Base-by-base conservation (phyloP, 768 basidiomycete genomes). In the Mycena vitilis region DNA sequence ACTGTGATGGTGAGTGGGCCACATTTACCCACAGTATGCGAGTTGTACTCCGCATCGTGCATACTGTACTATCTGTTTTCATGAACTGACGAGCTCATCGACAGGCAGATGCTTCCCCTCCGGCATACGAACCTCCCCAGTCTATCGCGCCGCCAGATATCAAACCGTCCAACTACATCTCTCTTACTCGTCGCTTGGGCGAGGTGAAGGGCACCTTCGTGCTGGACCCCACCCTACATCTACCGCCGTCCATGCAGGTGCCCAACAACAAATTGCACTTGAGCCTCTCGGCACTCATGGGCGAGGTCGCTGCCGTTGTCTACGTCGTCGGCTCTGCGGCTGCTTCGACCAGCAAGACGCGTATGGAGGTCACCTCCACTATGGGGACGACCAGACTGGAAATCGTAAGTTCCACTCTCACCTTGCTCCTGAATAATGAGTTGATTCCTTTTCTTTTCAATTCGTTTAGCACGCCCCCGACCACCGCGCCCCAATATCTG, bases 131-230 rank as follows among this genome's bases (percentile, higher is more conserved):
- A 37, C 44, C 48, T 30, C 37, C 34, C 9, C 34, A 7, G 30
- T 45, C 51, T 12, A 37, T 34, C 5, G 60, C 56, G 4, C 67
- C 55, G 8, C 49, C 51, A 7, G 18, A 56, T 38, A 61, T 67
- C 54, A 48, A 38, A 25, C 47, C 66, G 20, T n/a, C 66, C 23
- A 67, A 67, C n/a, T 49, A 47, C 38, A 67, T 67, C 36, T 47
- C 60, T 11, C 30, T 71, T 25, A 62, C 25, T 2, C 53, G 51
- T 20, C 63, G 60, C 60, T 16, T 66, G 16, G 56, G 63, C 1
- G 66, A 68, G 42, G n/a, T 66, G 40, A 71, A 71, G 2, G 71
- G 54, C 13, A 65, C 60, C 23, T 71, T 68, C 20, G 66, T 68
- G 38, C 66, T 71, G 9, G 63, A 71, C 52, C 66, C 71, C 8